These are phyloP conservation scores for Boletus pseudo-olivaceus DNA, from an alignment of 768 basidiomycete species.

Conservation along the genomic window DNA sequence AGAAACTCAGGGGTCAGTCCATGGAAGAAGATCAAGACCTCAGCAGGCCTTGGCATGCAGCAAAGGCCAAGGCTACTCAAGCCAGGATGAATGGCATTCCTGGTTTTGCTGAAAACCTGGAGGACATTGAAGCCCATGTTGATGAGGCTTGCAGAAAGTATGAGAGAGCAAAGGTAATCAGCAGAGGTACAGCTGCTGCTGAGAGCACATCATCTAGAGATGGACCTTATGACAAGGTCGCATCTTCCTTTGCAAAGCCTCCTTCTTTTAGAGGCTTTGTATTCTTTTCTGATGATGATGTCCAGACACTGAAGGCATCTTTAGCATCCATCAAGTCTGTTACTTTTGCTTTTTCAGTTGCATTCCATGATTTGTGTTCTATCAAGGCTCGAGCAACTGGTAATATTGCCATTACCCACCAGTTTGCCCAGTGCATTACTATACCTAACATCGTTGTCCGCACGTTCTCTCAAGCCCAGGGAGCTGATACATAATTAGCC, in stretches of 20 bases:
- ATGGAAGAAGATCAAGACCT: constrained; percentile 33
- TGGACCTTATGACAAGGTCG: constrained; percentile 11
- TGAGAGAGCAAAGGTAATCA: constrained; percentile 3
- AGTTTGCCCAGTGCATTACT: constrained; percentile 25
- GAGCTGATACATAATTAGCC: constrained; percentile 3
- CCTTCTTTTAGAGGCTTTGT: constrained; percentile 22
- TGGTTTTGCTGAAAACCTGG: constrained; percentile 36
- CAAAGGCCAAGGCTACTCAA: constrained; percentile 12
- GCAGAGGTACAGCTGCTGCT: neutral
- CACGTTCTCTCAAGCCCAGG: constrained; percentile 15
- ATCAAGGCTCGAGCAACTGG: constrained; percentile 51
- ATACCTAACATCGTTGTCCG: constrained; percentile 20
- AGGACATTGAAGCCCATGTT: constrained; percentile 40
- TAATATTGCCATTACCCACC: constrained; percentile 14
- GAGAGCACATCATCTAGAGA: neutral
- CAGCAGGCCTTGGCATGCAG: constrained; percentile 34
- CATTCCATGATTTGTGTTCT: constrained; percentile 47
- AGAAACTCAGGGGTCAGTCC: constrained; percentile 8
- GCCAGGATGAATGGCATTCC: neutral
- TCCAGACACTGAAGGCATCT: constrained; percentile 48
- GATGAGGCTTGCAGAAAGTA: constrained; percentile 18
- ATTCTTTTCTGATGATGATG: constrained; percentile 31
- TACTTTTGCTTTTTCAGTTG: constrained; percentile 51
- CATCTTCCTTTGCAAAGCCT: constrained; percentile 30
- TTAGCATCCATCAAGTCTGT: constrained; percentile 41